Base-by-base conservation (phyloP, 805 yeast species). In the Candida alai region DNA sequence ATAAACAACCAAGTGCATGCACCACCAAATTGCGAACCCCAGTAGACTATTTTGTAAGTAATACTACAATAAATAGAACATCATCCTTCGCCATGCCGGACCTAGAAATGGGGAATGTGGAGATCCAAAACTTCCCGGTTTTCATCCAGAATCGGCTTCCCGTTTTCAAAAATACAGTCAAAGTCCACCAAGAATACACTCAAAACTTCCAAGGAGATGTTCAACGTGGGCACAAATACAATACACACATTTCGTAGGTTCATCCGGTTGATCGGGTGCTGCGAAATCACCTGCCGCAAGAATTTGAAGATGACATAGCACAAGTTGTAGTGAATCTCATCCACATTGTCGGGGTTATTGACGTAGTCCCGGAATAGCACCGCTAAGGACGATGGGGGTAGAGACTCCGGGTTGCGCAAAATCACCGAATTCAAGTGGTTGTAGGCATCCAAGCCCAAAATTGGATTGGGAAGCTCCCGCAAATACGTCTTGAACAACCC, bases 401-500 rank as follows among this genome's bases (percentile, higher is more conserved):
- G n/a, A 2, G 24, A 10, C 8, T 11, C 19, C 11, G 54, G 51
- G 11, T 56, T 50, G 12, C 34, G 30, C 19, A 37, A 36, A 2
- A 55, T 39, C 6, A 59, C 45, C 7, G 45, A 39, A 29, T 57
- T 51, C 31, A 66, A 45, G 24, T 59, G 58, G 34, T 43, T 45
- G 32, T 58, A 56, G 3, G 56, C 40, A n/a, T 69, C 73, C 17
- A 68, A 70, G 0, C 90, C 79, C 24, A 87, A 60, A n/a, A 87
- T 67, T 19, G 76, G 74, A 14, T 74, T 69, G 2, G 95, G 87
- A 35, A 90, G 56, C 36, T 80, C 87, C 41, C 97, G 68, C 36
- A 90, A 63, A 58, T 82, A 90, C 12, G 89, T 68, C 53, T 90
- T 90, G 44, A 90, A 62, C 28, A 90, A 61, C 0, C 96, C 95